phyloP scores from a whole-genome alignment of 768 basidiomycete species.

The Thelephora ganbajun region DNA sequence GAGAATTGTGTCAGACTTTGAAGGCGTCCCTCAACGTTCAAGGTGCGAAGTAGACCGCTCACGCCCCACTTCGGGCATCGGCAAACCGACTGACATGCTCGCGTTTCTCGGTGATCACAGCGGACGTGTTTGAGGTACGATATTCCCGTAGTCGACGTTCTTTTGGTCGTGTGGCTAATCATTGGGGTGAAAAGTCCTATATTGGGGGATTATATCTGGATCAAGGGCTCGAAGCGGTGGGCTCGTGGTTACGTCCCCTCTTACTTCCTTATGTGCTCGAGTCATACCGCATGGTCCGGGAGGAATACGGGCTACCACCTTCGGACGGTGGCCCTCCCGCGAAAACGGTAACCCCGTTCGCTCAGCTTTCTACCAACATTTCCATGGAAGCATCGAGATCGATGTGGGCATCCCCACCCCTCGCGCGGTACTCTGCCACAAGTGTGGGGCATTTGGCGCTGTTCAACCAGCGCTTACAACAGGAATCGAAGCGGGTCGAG shows the following conservation, averaged over 20 bases:
- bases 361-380: slow-evolving; percentile 1
- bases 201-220: slow-evolving; percentile 69
- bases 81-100: neutral
- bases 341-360: slow-evolving; percentile 5
- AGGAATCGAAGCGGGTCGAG: slow-evolving; percentile 40
- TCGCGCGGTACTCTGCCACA: slow-evolving; percentile 13
- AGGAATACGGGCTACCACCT: slow-evolving; percentile 47
- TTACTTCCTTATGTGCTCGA: slow-evolving; percentile 47
- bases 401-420: slow-evolving; percentile 12
- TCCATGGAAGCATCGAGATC: slow-evolving; percentile 11
- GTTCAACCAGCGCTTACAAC: slow-evolving; percentile 69
- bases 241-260: slow-evolving; percentile 45
- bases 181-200: slow-evolving; percentile 37
- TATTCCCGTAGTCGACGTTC: neutral
- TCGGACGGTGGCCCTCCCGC: slow-evolving; percentile 21
- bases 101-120: slow-evolving; percentile 21
- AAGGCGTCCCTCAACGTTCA: slow-evolving; percentile 58
- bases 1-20: slow-evolving; percentile 22
- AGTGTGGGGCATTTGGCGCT: slow-evolving; percentile 56
- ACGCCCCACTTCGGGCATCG: neutral
- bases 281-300: slow-evolving; percentile 51
- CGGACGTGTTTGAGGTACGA: slow-evolving; percentile 67
- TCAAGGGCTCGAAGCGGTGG: slow-evolving; percentile 43
- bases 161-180: neutral
- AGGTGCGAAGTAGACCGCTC: slow-evolving; percentile 25